Evolutionary conservation across 2,329 filamentous ascomycete genomes (phyloP).

Genomic region (Fusarium sp.): DNA sequence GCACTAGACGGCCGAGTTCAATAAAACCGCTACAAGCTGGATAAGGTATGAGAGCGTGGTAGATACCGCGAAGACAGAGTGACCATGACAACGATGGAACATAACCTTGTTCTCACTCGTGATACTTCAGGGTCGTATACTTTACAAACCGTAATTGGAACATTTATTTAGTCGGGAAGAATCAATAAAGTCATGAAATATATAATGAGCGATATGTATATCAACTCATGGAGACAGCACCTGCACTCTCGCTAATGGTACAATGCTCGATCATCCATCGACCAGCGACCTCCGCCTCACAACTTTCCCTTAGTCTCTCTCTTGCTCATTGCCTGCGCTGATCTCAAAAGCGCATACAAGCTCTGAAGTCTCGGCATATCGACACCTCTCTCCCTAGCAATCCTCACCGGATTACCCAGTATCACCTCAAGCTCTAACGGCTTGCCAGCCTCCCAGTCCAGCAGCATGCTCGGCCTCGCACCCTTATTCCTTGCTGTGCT

Average conservation of each 20-base stretch:
- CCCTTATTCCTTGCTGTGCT: conserved; percentile 77
- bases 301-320: conserved; percentile 58
- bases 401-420: conserved; percentile 77
- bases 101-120: no score
- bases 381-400: conserved; percentile 73
- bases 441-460: conserved; percentile 78
- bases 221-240: no score
- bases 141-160: no score
- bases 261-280: background rate
- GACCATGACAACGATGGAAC: no score
- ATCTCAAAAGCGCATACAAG: conserved; percentile 76
- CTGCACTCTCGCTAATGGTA: background rate
- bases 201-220: no score
- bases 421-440: conserved; percentile 81
- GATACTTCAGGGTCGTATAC: no score
- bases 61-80: no score
- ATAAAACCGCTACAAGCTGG: no score
- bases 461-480: conserved; percentile 76
- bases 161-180: no score
- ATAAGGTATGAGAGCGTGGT: no score
- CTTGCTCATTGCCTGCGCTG: conserved; percentile 67
- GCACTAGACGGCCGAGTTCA: no score
- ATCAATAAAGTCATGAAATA: no score
- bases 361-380: conserved; percentile 78
- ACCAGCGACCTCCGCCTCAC: background rate